Conservation (phyloP, 2,329 filamentous ascomycete genomes). For the Aspergillus terreus region DNA sequence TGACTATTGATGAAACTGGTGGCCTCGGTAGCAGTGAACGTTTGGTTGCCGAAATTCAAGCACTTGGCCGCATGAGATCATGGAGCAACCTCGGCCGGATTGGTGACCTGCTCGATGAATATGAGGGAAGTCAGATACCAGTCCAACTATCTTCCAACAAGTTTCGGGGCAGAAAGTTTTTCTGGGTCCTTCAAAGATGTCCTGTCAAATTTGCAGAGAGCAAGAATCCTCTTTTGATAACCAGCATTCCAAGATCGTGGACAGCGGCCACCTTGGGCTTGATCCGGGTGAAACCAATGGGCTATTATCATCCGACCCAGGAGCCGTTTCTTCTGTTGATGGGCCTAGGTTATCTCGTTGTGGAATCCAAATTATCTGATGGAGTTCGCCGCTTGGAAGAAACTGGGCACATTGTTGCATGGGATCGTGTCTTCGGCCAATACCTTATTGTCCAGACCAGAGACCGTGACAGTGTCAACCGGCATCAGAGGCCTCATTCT, state of each 20-base stretch:
- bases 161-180: conserved; percentile 17
- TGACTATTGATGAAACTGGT: conserved; percentile 21
- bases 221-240: conserved; percentile 7
- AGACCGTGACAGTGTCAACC: background rate
- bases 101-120: conserved; percentile 31
- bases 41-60: conserved; percentile 24
- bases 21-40: conserved; percentile 22
- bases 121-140: conserved; percentile 27
- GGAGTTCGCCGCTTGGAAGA: conserved; percentile 21
- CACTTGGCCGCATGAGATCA: conserved; percentile 30
- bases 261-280: conserved; percentile 30
- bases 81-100: conserved; percentile 22
- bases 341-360: conserved; percentile 35
- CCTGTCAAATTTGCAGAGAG: conserved; percentile 26
- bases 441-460: conserved; percentile 26
- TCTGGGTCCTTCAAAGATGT: conserved; percentile 33
- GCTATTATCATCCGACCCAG: conserved; percentile 17
- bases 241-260: conserved; percentile 11
- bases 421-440: conserved; percentile 29
- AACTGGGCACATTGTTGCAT: conserved; percentile 35
- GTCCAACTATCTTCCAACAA: conserved; percentile 10
- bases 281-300: conserved; percentile 23
- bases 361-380: conserved; percentile 12
- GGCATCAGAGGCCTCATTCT: background rate
- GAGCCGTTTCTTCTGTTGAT: conserved; percentile 28